These are phyloP conservation scores for Astraeus odoratus DNA, from an alignment of 768 basidiomycete genomes.

Conservation along the genomic window DNA sequence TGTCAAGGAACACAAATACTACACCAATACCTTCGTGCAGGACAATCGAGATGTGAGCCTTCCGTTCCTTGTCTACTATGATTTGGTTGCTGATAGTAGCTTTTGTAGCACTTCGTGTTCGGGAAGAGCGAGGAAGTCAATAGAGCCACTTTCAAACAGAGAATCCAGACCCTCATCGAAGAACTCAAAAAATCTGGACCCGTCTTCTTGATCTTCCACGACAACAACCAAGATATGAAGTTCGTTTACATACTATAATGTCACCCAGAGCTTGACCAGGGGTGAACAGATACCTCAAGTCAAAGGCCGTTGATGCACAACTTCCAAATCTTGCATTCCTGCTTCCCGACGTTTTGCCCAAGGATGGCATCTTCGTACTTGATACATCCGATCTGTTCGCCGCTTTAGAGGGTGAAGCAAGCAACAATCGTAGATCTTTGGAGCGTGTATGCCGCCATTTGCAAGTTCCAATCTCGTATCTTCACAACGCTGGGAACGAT, in stretches of 20 bases:
- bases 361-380: constrained; percentile 53
- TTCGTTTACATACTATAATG: constrained; percentile 19
- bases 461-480: constrained; percentile 43
- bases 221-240: constrained; percentile 73
- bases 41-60: constrained; percentile 50
- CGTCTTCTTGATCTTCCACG: constrained; percentile 78
- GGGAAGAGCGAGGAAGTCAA: constrained; percentile 54
- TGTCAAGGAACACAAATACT: constrained; percentile 52
- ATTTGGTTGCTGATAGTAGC: neutral
- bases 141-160: constrained; percentile 43
- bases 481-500: constrained; percentile 88
- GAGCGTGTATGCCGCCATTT: constrained; percentile 59
- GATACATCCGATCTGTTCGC: constrained; percentile 74
- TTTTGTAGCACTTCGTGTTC: constrained; percentile 54
- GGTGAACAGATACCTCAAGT: constrained; percentile 44
- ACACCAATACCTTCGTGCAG: constrained; percentile 58
- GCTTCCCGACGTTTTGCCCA: constrained; percentile 50
- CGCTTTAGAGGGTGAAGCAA: constrained; percentile 59
- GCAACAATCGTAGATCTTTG: constrained; percentile 47
- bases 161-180: constrained; percentile 41
- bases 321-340: constrained; percentile 45
- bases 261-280: neutral
- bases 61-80: neutral
- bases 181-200: constrained; percentile 42
- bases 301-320: constrained; percentile 42